Base-by-base conservation (phyloP, 371 early-diverging fungal genomes). In the Saksenaea vasiformis region DNA sequence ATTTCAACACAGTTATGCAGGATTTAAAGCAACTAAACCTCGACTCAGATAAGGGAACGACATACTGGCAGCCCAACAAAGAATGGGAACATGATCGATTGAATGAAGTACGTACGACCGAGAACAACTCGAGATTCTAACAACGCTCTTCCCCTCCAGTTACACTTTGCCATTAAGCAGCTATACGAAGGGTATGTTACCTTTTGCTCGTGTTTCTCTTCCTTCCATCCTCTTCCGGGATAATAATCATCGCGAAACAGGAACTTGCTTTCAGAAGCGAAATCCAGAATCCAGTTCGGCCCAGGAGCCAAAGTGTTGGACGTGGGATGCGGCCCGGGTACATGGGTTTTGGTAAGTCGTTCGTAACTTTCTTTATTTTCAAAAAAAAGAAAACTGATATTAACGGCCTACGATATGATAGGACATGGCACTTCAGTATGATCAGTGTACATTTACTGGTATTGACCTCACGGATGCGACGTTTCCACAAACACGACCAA, bases 401-500 rank as follows among this genome's bases (percentile, higher is more conserved):
- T 47, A n/a, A 44, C 26, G 15, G 34, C 14, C 15, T 37, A 19
- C 7, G 11, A n/a, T 17, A 17, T 39, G 35, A 26, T 59, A 77
- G 83, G 86, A 86, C 62, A 72, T 85, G 65, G 80, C 85, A 8
- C 84, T 84, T 19, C 85, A 84, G 47, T 79, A 75, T 58, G 83
- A 85, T 15, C 73, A 76, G 15, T 72, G 80, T 58, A 70, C 84
- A 51, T 82, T 84, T 35, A 71, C 73, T 24, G 87, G 85, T 5
- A 72, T 87, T 37, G 87, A 87, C 47, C 79, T 85, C 53, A 76
- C 76, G 11, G 79, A 79, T 24, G 67, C 84, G n/a, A 69, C 83
- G 54, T 87, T 85, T 67, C 87, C 87, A 11, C 70, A 41, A n/a
- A 79, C 76, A 55, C 62, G 71, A 47, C 83, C 85, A 26, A 64